These are phyloP conservation scores for Nadsonia fulvescens DNA, from an alignment of 805 yeast species.

Conservation along the genomic window DNA sequence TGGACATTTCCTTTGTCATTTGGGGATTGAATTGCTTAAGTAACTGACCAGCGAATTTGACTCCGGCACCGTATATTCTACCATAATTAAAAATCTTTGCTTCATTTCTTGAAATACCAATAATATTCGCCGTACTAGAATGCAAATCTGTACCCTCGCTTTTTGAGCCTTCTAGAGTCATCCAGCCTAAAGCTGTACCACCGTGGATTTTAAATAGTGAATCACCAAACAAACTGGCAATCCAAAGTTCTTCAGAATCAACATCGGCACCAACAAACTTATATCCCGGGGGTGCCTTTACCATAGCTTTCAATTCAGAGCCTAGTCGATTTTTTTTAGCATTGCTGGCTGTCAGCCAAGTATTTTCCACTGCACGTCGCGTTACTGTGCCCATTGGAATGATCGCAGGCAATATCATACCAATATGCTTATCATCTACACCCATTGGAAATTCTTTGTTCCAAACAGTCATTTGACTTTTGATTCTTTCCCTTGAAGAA, in stretches of 20 bases:
- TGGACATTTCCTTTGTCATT: conserved; percentile 49
- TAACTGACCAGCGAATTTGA: conserved; percentile 70
- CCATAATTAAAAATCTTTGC: conserved; percentile 96
- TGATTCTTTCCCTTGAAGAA: conserved; percentile 71
- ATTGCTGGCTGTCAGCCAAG: conserved; percentile 96
- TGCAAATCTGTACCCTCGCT: conserved; percentile 85
- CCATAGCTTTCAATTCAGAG: conserved; percentile 76
- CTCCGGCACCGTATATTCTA: conserved; percentile 94
- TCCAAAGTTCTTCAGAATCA: conserved; percentile 96
- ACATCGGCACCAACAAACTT: conserved; percentile 96
- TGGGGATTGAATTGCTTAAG: conserved; percentile 68
- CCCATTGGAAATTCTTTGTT: conserved; percentile 12
- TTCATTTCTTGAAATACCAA: conserved; percentile 78
- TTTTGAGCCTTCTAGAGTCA: conserved; percentile 94
- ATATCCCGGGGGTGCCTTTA: conserved; percentile 78
- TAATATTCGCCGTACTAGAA: conserved; percentile 76
- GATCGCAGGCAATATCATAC: conserved; percentile 68
- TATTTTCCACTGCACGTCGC: conserved; percentile 87
- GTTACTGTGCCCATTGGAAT: conserved; percentile 95
- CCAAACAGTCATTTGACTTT: conserved; percentile 70
- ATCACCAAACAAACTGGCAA: conserved; percentile 88
- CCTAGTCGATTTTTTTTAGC: conserved; percentile 77
- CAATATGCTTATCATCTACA: conserved; percentile 20
- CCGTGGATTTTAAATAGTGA: conserved; percentile 81
- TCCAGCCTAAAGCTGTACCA: conserved; percentile 95